phyloP scores from a whole-genome alignment of 2,329 filamentous ascomycete species.

The Bipolaris cookei region DNA sequence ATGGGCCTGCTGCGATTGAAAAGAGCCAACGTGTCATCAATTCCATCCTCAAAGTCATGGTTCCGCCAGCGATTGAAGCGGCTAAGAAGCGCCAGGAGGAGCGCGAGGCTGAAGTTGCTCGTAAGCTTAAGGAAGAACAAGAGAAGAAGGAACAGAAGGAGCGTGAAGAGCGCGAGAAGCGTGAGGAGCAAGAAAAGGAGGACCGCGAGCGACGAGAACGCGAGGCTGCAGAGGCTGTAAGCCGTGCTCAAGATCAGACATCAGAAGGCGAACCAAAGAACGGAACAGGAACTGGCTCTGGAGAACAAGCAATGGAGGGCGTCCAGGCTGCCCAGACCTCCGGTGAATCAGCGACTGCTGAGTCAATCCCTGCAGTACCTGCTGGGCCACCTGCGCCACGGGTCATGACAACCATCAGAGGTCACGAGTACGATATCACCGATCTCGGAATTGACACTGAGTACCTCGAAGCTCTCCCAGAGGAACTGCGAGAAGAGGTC shows the following conservation, averaged over 20 bases:
- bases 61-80: conserved; percentile 82
- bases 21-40: conserved; percentile 72
- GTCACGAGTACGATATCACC: conserved; percentile 89
- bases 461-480: conserved; percentile 95
- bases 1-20: conserved; percentile 71
- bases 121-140: conserved; percentile 65
- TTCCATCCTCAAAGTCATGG: conserved; percentile 73
- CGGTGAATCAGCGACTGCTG: conserved; percentile 28
- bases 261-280: conserved; percentile 32
- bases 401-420: conserved; percentile 82
- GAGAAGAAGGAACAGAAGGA: conserved; percentile 68
- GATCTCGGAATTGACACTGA: conserved; percentile 92
- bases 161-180: conserved; percentile 64
- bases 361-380: conserved; percentile 30
- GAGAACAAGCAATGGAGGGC: conserved; percentile 73
- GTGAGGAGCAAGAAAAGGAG: conserved; percentile 59
- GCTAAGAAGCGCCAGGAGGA: conserved; percentile 76
- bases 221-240: conserved; percentile 50
- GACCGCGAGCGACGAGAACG: conserved; percentile 50
- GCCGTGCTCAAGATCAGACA: conserved; percentile 40
- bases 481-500: conserved; percentile 94
- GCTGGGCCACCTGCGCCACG: conserved; percentile 57
- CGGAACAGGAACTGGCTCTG: conserved; percentile 48
- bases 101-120: conserved; percentile 74
- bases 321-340: conserved; percentile 62